phyloP scores from a whole-genome alignment of 2,329 filamentous ascomycete genomes.

The Xylariales sp. region DNA sequence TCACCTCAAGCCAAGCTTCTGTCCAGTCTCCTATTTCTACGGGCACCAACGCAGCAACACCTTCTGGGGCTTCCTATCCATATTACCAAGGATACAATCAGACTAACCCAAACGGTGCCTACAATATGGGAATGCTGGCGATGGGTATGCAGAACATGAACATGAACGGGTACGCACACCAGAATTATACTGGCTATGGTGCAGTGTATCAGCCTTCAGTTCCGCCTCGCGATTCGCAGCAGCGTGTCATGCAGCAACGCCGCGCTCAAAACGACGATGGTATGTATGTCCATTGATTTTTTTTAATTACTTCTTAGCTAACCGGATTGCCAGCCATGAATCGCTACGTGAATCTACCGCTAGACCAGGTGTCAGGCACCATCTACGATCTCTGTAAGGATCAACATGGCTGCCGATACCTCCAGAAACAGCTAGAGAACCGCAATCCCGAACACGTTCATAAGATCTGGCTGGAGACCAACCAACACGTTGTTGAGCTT shows the following conservation, averaged over 20 bases:
- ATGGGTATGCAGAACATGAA: conserved; percentile 73
- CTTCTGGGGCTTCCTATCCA: conserved; percentile 36
- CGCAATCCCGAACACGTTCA: conserved; percentile 84
- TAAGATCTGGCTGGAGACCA: conserved; percentile 94
- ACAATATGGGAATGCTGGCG: conserved; percentile 69
- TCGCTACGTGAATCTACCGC: conserved; percentile 83
- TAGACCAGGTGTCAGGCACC: conserved; percentile 83
- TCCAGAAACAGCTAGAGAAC: conserved; percentile 97
- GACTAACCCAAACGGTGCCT: conserved; percentile 43
- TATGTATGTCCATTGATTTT: conserved; percentile 50
- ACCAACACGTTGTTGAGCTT: conserved; percentile 92
- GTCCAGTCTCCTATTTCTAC: conserved; percentile 45
- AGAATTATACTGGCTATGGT: conserved; percentile 69
- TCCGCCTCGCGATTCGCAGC: conserved; percentile 76
- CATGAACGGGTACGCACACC: conserved; percentile 65
- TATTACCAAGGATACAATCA: conserved; percentile 48
- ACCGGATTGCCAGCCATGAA: conserved; percentile 67
- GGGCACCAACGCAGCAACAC: conserved; percentile 29
- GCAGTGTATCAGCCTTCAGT: conserved; percentile 61
- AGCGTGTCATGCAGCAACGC: conserved; percentile 79
- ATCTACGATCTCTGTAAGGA: conserved; percentile 96
- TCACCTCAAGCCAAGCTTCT: conserved; percentile 55
- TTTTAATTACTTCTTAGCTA: conserved; percentile 7
- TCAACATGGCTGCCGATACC: conserved; percentile 94
- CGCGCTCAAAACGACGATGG: conserved; percentile 80